Conservation (phyloP, 148 eudicot genomes). For the Rhododendron henanense region DNA sequence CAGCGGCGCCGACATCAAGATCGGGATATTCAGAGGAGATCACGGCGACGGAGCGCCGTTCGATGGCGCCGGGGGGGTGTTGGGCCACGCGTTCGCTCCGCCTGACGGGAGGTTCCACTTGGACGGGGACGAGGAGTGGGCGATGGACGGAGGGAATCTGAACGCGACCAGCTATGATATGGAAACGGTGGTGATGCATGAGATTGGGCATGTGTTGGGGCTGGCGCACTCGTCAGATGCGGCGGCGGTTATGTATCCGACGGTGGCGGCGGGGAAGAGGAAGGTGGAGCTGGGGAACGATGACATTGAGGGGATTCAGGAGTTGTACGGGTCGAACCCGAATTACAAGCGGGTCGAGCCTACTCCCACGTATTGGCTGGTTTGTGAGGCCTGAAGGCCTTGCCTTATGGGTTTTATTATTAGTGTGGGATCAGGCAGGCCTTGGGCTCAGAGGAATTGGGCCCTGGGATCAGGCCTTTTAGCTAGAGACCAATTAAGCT, state of each 20-base stretch:
- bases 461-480: not conserved
- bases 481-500: no score
- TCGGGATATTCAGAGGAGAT: no score
- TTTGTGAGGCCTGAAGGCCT: not conserved
- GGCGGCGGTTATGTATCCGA: not conserved
- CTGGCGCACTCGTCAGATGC: not conserved
- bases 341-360: not conserved
- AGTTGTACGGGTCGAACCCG: not conserved
- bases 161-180: not conserved
- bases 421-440: not conserved
- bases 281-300: not conserved
- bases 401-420: not conserved
- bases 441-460: not conserved
- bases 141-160: not conserved
- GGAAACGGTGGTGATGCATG: not conserved
- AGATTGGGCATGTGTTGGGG: no score
- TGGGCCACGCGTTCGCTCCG: no score
- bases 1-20: not conserved
- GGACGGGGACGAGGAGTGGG: no score
- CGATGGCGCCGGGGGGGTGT: not conserved
- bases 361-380: not conserved
- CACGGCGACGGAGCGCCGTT: not conserved
- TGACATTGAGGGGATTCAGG: not conserved
- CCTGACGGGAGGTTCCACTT: no score
- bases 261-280: not conserved